Evolutionary conservation across 371 early-diverging fungal genomes (phyloP), one percentile per base, ranked within the genome.

Genomic region (Mucor piriformis): DNA sequence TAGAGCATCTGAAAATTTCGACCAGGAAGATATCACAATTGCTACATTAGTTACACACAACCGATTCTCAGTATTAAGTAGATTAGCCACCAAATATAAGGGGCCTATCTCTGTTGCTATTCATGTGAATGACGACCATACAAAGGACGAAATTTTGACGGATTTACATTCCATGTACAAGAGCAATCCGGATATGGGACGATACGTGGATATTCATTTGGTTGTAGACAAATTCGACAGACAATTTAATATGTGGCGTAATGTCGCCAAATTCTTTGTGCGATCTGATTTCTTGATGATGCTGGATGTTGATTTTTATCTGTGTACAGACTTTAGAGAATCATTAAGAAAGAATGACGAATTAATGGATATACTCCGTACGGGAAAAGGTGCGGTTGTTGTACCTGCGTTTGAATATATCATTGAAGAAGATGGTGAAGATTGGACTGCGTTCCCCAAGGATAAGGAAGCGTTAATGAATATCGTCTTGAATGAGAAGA

Each of bases 221-320:
- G 81, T 86, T 1, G 74, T 84, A 1, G 86, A 86, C 56, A 73
- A 74, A 35, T 84, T 82, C 61, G 82, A 83, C 52, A 71, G 83
- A 47, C 83, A 84, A 56, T 83, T 86, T 69, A 86, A 86, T 55
- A 80, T 83, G 82, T 86, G 86, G 86, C 73, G 86, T 42, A 86
- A 86, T 37, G 82, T 85, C 0, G 86, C 86, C 57, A 81, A 84
- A 54, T 75, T 83, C 52, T 86, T 86, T 70, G 80, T 83, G 1
- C 63, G 84, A 23, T 77, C 81, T 0, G 83, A 85, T 40, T 83
- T 79, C 50, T 73, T 84, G 61, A 77, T 86, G 74, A 73, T 82
- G 76, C 66, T 84, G 32, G 86, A 84, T 52, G 85, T 83, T 1
- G 86, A 86, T 57, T 86, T 86, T 64, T 69, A 83, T 53, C 66